phyloP scores from a whole-genome alignment of 371 early-diverging fungal species.

The Phascolomyces articulosus region DNA sequence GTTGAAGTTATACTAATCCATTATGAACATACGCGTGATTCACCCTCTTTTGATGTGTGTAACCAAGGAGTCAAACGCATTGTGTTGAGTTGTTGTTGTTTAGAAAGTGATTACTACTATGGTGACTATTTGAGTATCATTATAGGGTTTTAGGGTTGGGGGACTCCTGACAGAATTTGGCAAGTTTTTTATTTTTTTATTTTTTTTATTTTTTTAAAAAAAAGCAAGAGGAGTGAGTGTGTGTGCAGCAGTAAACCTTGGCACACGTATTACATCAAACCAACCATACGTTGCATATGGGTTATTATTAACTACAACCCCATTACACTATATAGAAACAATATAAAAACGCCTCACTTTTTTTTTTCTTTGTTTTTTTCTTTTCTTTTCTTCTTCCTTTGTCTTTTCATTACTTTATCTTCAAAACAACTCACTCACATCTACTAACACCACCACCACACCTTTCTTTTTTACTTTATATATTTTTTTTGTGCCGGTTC shows the following conservation, averaged over 20 bases:
- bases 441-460: too few relatives aligned
- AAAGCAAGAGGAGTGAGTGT: neutral
- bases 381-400: neutral
- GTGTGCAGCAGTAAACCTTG: neutral
- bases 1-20: too few relatives aligned
- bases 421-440: neutral
- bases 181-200: neutral
- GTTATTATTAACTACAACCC: too few relatives aligned
- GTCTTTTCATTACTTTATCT: neutral
- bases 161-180: conserved; percentile 6
- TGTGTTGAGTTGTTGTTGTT: too few relatives aligned
- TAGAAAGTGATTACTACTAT: too few relatives aligned
- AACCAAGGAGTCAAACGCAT: conserved; percentile 6
- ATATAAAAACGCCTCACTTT: conserved; percentile 8
- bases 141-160: neutral
- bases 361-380: neutral
- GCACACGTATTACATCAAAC: too few relatives aligned
- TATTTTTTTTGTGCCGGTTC: conserved; percentile 20
- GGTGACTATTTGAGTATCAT: neutral
- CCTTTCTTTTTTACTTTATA: too few relatives aligned
- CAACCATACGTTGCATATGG: neutral
- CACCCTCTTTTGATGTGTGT: too few relatives aligned
- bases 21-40: too few relatives aligned
- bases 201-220: neutral
- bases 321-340: too few relatives aligned